Percentiles rank a stretch among this genome's conserved stretches.
These are phyloP conservation scores for Salix dunnii DNA, from an alignment of 345 rosid genomes.

Conservation along the genomic window DNA sequence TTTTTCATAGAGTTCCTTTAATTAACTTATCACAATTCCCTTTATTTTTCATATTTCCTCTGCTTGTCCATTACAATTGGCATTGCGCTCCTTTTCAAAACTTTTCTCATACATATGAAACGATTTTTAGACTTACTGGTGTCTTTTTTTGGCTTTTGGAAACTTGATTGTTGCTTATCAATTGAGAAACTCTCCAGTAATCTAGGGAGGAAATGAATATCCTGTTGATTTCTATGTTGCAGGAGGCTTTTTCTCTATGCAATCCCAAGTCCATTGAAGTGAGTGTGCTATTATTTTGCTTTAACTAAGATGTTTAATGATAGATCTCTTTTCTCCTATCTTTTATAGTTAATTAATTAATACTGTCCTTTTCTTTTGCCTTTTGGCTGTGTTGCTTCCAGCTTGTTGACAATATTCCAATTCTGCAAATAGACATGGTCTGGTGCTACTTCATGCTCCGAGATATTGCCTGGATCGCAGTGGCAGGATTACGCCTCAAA, in stretches of 20 bases:
- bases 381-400: slow-evolving; percentile 33
- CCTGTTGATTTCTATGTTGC: slow-evolving; percentile 14
- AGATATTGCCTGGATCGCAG: slow-evolving; percentile 80
- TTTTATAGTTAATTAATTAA: not conserved
- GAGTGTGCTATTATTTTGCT: slow-evolving; percentile 18
- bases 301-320: slow-evolving; percentile 1
- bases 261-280: slow-evolving; percentile 80
- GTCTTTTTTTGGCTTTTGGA: not conserved
- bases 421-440: slow-evolving; percentile 93
- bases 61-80: not conserved
- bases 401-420: slow-evolving; percentile 85
- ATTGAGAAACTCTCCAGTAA: not conserved
- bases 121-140: not conserved
- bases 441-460: slow-evolving; percentile 96
- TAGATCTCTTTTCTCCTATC: not conserved
- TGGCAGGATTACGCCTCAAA: slow-evolving; percentile 75
- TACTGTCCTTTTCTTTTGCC: not conserved
- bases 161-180: not conserved
- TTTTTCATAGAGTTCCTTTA: not conserved
- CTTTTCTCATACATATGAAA: not conserved
- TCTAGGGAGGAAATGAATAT: slow-evolving; percentile 1
- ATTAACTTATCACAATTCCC: not conserved
- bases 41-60: not conserved
- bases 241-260: slow-evolving; percentile 93
- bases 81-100: not conserved